Conservation (phyloP, 2,329 filamentous ascomycete species). For the Fusarium poae region DNA sequence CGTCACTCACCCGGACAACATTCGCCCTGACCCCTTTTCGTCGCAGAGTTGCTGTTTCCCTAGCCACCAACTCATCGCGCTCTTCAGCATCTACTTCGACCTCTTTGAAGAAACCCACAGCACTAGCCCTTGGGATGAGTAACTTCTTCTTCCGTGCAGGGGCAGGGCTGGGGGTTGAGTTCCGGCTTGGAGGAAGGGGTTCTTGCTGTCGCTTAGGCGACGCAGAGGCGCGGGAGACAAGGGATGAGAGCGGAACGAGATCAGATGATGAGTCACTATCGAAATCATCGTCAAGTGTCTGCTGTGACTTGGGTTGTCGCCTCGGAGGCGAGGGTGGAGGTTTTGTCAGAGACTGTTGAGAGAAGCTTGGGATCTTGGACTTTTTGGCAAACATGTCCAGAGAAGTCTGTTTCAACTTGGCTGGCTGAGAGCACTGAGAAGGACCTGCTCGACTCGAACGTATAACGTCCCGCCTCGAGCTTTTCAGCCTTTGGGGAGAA, state of each 20-base stretch:
- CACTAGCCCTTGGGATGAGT: conserved; percentile 55
- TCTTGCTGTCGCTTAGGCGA: conserved; percentile 32
- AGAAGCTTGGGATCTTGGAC: conserved; percentile 13
- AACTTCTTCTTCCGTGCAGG: conserved; percentile 55
- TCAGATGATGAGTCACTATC: conserved; percentile 40
- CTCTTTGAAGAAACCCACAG: conserved; percentile 57
- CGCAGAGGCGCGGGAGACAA: conserved; percentile 13
- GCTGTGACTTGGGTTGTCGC: not conserved
- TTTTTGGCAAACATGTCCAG: conserved; percentile 50
- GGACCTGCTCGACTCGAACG: conserved; percentile 3
- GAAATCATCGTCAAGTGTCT: conserved; percentile 7
- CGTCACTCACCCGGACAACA: conserved; percentile 51
- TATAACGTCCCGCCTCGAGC: not conserved
- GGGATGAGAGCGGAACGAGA: conserved; percentile 35
- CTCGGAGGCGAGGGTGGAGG: not conserved
- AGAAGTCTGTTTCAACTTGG: conserved; percentile 52
- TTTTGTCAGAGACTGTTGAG: conserved; percentile 20
- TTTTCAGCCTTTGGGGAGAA: conserved; percentile 41
- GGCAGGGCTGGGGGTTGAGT: conserved; percentile 30
- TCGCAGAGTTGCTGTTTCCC: conserved; percentile 36
- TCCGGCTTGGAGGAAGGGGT: not conserved
- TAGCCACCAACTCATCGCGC: conserved; percentile 43
- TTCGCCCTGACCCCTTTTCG: conserved; percentile 31
- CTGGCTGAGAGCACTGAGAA: conserved; percentile 19
- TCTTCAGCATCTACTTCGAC: conserved; percentile 47